Base-by-base conservation (phyloP, 306 rosid genomes). In the Abrus precatorius region DNA sequence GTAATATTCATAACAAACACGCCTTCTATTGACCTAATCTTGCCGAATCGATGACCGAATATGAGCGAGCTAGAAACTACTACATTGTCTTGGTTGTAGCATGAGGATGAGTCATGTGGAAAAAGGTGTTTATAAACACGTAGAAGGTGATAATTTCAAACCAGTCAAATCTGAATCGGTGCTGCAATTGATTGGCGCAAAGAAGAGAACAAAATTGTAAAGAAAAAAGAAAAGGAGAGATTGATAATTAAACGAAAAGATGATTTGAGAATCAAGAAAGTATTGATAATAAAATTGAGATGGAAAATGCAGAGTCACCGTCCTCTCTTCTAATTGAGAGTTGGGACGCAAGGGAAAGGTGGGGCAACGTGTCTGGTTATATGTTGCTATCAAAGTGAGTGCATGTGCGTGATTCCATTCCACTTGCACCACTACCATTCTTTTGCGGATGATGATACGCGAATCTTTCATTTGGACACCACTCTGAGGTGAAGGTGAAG, bases 281-380 rank as follows among this genome's bases (percentile, higher is more conserved):
- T 40, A 44, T 38, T 7, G 28, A 36, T 5, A 59, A 54, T 20
- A 54, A 66, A 30, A n/a, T 54, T 40, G 74, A 12, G 11, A 44
- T 69, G 53, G 49, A 57, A 69, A 5, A 13, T 69, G 53, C 3
- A 44, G 57, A 43, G 44, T 32, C 10, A 32, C 32, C 6, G n/a
- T 33, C 41, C 4, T 1, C 62, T 6, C 12, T 20, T 20, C 20
- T 20, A 36, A 4, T 36, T 36, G 40, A 36, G 20, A 49, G 36
- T 38, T 80, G 6, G 10, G 28, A 80, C 57, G n/a, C 57, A 52
- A 62, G 7, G 11, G 5, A 50, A 1, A 40, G 33, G 64, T 38
- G 33, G 38, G 55, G 34, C 1, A 27, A 81, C 74, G 56, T 82
- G 85, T 57, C 40, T 67, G 30, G 72, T 81, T 55, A 66, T 27